phyloP scores from a whole-genome alignment of 345 rosid genomes.

The Linum usitatissimum region DNA sequence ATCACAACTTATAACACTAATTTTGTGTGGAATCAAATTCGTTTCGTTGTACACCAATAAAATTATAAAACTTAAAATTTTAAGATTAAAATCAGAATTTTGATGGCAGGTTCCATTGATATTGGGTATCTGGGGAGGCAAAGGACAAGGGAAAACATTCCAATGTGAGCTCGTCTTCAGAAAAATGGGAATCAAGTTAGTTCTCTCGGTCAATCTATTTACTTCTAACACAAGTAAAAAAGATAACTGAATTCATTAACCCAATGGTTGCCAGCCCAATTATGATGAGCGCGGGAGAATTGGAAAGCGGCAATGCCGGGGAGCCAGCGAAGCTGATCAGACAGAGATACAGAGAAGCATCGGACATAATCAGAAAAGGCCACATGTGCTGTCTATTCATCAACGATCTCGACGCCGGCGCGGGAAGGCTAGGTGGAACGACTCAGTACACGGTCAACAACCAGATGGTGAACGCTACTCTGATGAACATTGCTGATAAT shows the following conservation, averaged over 20 bases:
- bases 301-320: constrained; percentile 52
- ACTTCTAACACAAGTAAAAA: neutral
- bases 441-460: constrained; percentile 48
- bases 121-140: constrained; percentile 55
- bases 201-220: neutral
- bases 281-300: constrained; percentile 50
- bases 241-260: neutral
- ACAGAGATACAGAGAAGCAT: constrained; percentile 47
- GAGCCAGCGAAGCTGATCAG: constrained; percentile 50
- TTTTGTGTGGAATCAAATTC: too few species aligned
- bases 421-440: constrained; percentile 46
- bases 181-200: constrained; percentile 51
- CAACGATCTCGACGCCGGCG: constrained; percentile 48
- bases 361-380: constrained; percentile 37
- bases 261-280: constrained; percentile 27
- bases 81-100: too few species aligned
- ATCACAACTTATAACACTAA: too few species aligned
- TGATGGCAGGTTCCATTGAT: constrained; percentile 36
- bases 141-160: constrained; percentile 58
- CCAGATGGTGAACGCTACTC: constrained; percentile 57
- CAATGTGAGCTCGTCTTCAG: constrained; percentile 52
- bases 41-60: too few species aligned
- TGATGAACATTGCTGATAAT: constrained; percentile 55
- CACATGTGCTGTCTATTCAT: constrained; percentile 49
- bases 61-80: too few species aligned